Conservation (phyloP, 768 basidiomycete genomes). For the Naganishia vishniacii region DNA sequence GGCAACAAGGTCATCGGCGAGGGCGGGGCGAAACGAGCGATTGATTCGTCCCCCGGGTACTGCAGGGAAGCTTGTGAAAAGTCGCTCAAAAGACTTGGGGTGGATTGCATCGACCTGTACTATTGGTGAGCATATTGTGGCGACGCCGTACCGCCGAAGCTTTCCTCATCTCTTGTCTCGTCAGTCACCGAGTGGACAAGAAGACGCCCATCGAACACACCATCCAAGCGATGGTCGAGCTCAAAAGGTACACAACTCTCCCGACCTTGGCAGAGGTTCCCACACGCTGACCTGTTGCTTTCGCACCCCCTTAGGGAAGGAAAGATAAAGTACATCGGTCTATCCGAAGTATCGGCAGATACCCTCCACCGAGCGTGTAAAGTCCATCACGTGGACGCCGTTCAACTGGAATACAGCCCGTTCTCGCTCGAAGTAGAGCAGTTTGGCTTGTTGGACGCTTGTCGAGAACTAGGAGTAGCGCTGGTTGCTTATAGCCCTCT, state of each 20-base stretch:
- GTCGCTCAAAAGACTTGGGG: slow-evolving; percentile 30
- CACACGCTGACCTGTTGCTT: too few species aligned
- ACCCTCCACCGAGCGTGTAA: slow-evolving; percentile 40
- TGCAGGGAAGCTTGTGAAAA: slow-evolving; percentile 28
- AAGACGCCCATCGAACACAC: slow-evolving; percentile 42
- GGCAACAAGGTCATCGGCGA: slow-evolving; percentile 10
- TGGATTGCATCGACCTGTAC: slow-evolving; percentile 30
- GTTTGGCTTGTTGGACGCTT: slow-evolving; percentile 41
- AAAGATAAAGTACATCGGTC: slow-evolving; percentile 43
- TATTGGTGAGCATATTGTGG: slow-evolving; percentile 27
- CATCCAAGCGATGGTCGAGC: slow-evolving; percentile 36
- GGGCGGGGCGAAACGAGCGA: background rate
- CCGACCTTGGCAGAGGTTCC: too few species aligned
- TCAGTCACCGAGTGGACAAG: slow-evolving; percentile 39
- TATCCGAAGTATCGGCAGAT: slow-evolving; percentile 41
- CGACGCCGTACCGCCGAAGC: too few species aligned
- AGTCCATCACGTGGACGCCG: slow-evolving; percentile 38
- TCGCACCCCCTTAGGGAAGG: slow-evolving; percentile 31
- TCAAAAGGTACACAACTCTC: slow-evolving; percentile 29
- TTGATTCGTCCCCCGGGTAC: slow-evolving; percentile 31
- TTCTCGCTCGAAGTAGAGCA: slow-evolving; percentile 42
- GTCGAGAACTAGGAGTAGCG: slow-evolving; percentile 52
- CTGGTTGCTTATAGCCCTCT: slow-evolving; percentile 52
- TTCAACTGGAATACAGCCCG: slow-evolving; percentile 46
- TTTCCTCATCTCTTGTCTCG: background rate